phyloP scores from a whole-genome alignment of 2,329 filamentous ascomycete species.

The Diplodia seriata region DNA sequence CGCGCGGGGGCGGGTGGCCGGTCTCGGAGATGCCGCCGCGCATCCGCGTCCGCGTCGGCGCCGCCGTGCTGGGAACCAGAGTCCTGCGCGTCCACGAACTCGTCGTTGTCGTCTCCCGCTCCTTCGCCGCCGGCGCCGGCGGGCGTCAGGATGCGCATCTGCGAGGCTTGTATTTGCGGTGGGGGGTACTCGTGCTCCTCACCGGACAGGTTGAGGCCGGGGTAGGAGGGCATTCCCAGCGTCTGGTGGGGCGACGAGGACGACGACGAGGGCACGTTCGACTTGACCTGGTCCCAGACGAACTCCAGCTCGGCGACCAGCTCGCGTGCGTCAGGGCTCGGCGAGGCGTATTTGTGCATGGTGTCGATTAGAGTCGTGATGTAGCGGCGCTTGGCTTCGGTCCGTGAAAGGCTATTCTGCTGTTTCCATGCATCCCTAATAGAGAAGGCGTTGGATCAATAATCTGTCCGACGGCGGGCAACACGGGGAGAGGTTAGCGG shows the following conservation, averaged over 20 bases:
- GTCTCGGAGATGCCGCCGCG: slow-evolving; percentile 1
- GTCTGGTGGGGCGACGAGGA: slow-evolving; percentile 51
- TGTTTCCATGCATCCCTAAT: slow-evolving; percentile 89
- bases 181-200: slow-evolving; percentile 46
- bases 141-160: slow-evolving; percentile 25
- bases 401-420: slow-evolving; percentile 81
- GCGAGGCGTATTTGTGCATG: slow-evolving; percentile 92
- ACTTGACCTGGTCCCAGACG: slow-evolving; percentile 97
- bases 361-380: slow-evolving; percentile 86
- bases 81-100: slow-evolving; percentile 58
- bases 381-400: slow-evolving; percentile 60
- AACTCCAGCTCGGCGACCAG: slow-evolving; percentile 96
- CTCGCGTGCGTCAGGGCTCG: slow-evolving; percentile 83
- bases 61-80: slow-evolving; percentile 50
- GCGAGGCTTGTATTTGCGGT: slow-evolving; percentile 22
- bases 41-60: slow-evolving; percentile 35
- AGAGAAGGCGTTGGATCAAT: slow-evolving; percentile 34
- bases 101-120: slow-evolving; percentile 48
- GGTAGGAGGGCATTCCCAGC: slow-evolving; percentile 42
- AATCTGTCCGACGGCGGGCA: not conserved
- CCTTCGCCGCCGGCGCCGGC: slow-evolving; percentile 4
- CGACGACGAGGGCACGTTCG: slow-evolving; percentile 71
- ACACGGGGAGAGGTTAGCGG: slow-evolving; percentile 34
- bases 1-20: not conserved
- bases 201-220: slow-evolving; percentile 58